A percentile compares a stretch with the other conserved stretches of the same genome.
phyloP scores from a whole-genome alignment of 2,329 filamentous ascomycete genomes.

The Scorias spongiosa region DNA sequence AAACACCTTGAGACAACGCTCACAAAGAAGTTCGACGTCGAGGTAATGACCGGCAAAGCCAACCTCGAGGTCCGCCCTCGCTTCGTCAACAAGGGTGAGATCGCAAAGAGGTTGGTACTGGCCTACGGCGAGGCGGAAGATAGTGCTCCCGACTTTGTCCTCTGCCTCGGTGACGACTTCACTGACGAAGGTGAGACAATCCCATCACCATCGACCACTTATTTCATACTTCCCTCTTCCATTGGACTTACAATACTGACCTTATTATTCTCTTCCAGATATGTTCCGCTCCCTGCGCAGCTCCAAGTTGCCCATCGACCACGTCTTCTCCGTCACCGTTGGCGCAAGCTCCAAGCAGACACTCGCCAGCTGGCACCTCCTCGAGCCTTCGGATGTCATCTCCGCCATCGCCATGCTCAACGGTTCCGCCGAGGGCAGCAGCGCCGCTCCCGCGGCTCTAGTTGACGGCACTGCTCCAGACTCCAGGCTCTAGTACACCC shows the following conservation, averaged over 20 bases:
- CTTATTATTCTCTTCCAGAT: conserved; percentile 30
- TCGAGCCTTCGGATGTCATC: conserved; percentile 80
- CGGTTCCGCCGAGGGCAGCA: conserved; percentile 16
- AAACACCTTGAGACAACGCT: conserved; percentile 67
- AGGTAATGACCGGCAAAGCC: conserved; percentile 93
- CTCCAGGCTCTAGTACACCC: neutral
- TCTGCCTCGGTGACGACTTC: conserved; percentile 89
- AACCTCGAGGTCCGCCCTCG: conserved; percentile 93
- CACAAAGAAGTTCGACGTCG: conserved; percentile 69
- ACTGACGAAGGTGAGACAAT: conserved; percentile 71
- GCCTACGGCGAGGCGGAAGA: conserved; percentile 47
- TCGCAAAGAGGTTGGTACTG: conserved; percentile 66
- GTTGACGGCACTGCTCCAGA: conserved; percentile 15
- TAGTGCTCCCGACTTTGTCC: conserved; percentile 62
- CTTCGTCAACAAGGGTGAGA: conserved; percentile 97
- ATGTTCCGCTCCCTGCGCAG: conserved; percentile 68
- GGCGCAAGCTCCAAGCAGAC: conserved; percentile 87
- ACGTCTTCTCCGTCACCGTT: conserved; percentile 82
- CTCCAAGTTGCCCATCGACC: conserved; percentile 41
- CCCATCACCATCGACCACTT: neutral
- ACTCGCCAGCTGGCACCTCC: conserved; percentile 73
- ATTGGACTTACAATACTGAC: conserved; percentile 11
- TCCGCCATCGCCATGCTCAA: conserved; percentile 21
- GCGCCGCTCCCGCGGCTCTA: conserved; percentile 15
- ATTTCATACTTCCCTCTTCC: too few relatives aligned